These are phyloP conservation scores for Nectriaceae sp. DNA, from an alignment of 2,329 filamentous ascomycete genomes.

Conservation along the genomic window DNA sequence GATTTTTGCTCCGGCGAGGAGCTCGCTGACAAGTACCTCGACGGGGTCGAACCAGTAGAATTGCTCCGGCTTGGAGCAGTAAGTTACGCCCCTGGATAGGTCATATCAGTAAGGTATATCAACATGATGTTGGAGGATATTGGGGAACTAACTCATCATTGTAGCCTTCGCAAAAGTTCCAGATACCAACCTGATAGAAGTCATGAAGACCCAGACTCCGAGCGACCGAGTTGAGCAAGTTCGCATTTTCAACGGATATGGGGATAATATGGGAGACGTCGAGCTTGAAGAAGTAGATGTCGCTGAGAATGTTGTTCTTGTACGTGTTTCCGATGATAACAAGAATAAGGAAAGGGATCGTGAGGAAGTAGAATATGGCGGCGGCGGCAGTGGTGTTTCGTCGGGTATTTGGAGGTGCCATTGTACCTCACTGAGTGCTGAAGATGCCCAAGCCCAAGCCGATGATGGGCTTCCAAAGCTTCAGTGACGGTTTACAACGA, in stretches of 20 bases:
- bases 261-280: constrained; percentile 82
- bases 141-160: constrained; percentile 53
- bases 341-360: constrained; percentile 77
- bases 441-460: too few relatives aligned
- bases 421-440: too few relatives aligned
- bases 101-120: constrained; percentile 41
- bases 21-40: constrained; percentile 74
- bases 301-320: constrained; percentile 60
- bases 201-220: constrained; percentile 86
- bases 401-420: constrained; percentile 38
- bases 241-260: constrained; percentile 67
- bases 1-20: constrained; percentile 81
- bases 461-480: too few relatives aligned
- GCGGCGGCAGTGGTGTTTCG: constrained; percentile 65
- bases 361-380: constrained; percentile 70
- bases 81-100: constrained; percentile 65
- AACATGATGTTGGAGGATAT: neutral
- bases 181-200: constrained; percentile 90
- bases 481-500: too few relatives aligned
- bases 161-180: constrained; percentile 92
- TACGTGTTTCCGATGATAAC: constrained; percentile 76
- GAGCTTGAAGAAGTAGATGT: constrained; percentile 83
- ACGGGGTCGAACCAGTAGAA: constrained; percentile 94
- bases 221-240: constrained; percentile 84
- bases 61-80: constrained; percentile 68